Percentiles rank a stretch among this genome's conserved stretches.
Evolutionary conservation across 805 yeast genomes (phyloP).

Genomic region (Metahyphopichia silvanorum): DNA sequence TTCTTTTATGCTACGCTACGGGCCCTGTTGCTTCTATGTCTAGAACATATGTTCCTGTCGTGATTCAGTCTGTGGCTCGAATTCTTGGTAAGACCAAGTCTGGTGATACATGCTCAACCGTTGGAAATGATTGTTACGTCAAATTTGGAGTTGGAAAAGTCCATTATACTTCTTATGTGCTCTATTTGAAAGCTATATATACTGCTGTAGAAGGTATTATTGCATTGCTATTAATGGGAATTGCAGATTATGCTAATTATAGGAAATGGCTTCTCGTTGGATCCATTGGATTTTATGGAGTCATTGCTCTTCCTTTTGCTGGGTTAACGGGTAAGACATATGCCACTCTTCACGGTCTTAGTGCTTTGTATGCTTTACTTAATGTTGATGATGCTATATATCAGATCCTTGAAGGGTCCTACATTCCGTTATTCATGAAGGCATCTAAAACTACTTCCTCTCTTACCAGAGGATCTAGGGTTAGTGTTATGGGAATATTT

Average conservation of each 20-base stretch:
- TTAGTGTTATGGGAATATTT: constrained; percentile 35
- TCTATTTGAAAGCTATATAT: constrained; percentile 33
- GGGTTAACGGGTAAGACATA: constrained; percentile 19
- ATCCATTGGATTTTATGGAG: constrained; percentile 29
- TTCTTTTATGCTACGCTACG: constrained; percentile 35
- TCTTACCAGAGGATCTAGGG: constrained; percentile 28
- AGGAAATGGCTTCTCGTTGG: constrained; percentile 29
- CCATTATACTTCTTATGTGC: constrained; percentile 32
- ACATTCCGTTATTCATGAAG: constrained; percentile 39
- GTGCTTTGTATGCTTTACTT: constrained; percentile 29
- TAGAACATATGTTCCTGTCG: constrained; percentile 39
- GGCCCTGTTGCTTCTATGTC: constrained; percentile 43
- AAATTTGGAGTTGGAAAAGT: constrained; percentile 30
- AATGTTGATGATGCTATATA: constrained; percentile 25
- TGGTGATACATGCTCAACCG: constrained; percentile 19
- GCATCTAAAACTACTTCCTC: constrained; percentile 15
- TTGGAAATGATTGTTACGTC: constrained; percentile 38
- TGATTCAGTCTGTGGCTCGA: constrained; percentile 33
- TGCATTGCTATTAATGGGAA: constrained; percentile 33
- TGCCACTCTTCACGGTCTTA: constrained; percentile 17
- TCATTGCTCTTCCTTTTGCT: constrained; percentile 33
- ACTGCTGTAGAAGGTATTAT: constrained; percentile 38
- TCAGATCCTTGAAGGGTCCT: constrained; percentile 38
- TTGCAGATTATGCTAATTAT: constrained; percentile 39
- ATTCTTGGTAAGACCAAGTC: constrained; percentile 22